A percentile compares a stretch with the other conserved stretches of the same genome.
Conservation (phyloP, 345 rosid genomes). For the Physaria fendleri region DNA sequence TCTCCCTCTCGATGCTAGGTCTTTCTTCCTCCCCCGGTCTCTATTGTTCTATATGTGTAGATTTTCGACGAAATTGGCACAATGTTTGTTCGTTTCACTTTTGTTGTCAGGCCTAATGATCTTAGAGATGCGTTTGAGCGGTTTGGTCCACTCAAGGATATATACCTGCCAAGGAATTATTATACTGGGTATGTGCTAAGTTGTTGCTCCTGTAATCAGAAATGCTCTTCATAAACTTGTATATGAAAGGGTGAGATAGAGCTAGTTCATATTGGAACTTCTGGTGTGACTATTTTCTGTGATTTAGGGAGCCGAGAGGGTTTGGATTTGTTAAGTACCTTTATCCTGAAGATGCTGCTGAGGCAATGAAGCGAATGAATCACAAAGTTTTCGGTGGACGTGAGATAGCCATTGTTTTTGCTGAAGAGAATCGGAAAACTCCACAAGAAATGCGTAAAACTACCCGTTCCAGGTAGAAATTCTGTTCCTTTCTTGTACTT, state of each 20-base stretch:
- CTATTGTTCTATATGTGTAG: background rate
- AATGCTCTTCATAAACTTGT: background rate
- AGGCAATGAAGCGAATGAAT: constrained; percentile 79
- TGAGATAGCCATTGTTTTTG: constrained; percentile 86
- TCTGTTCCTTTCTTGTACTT: background rate
- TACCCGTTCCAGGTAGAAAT: constrained; percentile 40
- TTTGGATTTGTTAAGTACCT: constrained; percentile 94
- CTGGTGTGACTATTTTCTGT: constrained; percentile 5
- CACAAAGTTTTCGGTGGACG: constrained; percentile 85
- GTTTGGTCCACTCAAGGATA: constrained; percentile 81
- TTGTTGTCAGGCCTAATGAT: constrained; percentile 65
- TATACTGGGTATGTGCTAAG: constrained; percentile 56
- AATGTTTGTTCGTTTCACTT: background rate
- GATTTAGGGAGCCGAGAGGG: constrained; percentile 79
- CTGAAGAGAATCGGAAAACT: constrained; percentile 91
- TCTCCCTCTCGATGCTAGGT: constrained; percentile 93
- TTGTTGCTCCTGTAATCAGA: background rate
- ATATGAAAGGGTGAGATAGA: background rate
- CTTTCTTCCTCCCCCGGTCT: background rate
- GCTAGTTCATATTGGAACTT: background rate
- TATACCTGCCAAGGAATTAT: constrained; percentile 80
- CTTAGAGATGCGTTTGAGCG: constrained; percentile 76
- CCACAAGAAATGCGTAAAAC: constrained; percentile 70
- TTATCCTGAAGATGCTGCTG: constrained; percentile 88
- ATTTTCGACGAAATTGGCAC: background rate